Evolutionary conservation across 257 asterid genomes (phyloP).

Genomic region (Echium plantagineum): DNA sequence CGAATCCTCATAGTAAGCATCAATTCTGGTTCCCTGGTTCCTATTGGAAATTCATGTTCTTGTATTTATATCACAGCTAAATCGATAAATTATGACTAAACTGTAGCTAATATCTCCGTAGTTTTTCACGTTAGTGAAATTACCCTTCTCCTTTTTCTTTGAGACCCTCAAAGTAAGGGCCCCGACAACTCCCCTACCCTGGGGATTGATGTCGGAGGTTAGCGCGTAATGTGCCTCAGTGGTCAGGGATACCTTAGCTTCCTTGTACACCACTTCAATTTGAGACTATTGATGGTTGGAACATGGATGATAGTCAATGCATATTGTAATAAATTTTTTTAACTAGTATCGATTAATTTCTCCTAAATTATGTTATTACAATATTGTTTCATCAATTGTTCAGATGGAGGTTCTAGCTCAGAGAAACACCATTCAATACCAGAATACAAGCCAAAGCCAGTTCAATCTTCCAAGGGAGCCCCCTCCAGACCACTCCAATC

Average conservation of each 20-base stretch:
- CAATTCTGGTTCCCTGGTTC: slow-evolving; percentile 14
- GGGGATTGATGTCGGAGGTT: no score
- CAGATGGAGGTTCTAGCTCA: slow-evolving; percentile 71
- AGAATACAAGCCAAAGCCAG: slow-evolving; percentile 53
- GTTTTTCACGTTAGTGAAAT: no score
- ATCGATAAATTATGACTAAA: not conserved
- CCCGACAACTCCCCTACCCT: no score
- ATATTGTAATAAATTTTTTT: no score
- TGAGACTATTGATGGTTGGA: not conserved
- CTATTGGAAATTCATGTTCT: not conserved
- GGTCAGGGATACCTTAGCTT: no score
- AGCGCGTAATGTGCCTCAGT: no score
- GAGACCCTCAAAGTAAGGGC: no score
- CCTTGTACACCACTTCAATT: no score
- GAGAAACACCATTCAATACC: slow-evolving; percentile 51
- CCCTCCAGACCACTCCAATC: slow-evolving; percentile 59
- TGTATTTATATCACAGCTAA: not conserved
- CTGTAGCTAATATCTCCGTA: not conserved
- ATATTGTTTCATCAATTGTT: slow-evolving; percentile 4
- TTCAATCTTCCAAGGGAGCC: slow-evolving; percentile 45
- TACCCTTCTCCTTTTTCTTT: no score
- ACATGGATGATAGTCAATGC: no score
- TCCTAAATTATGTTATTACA: not conserved
- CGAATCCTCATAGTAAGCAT: slow-evolving; percentile 69
- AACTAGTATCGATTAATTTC: slow-evolving; percentile 4